Evolutionary conservation across 2,329 filamentous ascomycete genomes (phyloP).

Genomic region (Fusarium illudens): DNA sequence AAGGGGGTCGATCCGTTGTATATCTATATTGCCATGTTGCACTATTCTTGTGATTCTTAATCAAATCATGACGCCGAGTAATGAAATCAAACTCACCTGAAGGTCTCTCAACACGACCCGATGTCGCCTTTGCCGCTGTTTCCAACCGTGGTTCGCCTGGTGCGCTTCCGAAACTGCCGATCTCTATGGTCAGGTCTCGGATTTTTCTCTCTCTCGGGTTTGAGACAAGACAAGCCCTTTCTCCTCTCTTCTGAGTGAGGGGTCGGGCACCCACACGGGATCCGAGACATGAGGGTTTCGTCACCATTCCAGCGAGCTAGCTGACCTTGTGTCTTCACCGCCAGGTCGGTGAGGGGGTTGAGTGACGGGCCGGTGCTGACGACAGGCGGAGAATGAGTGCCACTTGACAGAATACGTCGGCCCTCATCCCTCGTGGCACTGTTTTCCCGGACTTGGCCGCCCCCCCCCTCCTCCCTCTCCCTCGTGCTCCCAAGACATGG

Average conservation of each 20-base stretch:
- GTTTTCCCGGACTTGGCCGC: background rate
- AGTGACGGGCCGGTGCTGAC: background rate
- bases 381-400: background rate
- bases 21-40: conserved; percentile 6
- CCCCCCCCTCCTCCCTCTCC: background rate
- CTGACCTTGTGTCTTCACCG: conserved; percentile 1
- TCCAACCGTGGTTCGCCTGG: background rate
- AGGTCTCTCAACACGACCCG: background rate
- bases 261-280: background rate
- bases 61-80: background rate
- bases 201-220: background rate
- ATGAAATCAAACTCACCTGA: background rate
- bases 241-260: background rate
- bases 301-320: conserved; percentile 16
- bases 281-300: conserved; percentile 28
- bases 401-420: background rate
- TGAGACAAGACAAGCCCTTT: conserved; percentile 4
- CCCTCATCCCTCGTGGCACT: too few relatives aligned
- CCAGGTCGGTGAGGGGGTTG: background rate
- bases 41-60: background rate
- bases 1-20: background rate
- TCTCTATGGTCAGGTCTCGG: background rate
- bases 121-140: background rate
- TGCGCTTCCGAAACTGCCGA: background rate
- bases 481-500: background rate